Conservation (phyloP, 1,284 basidiomycete genomes). For the Ustilago lituana region DNA sequence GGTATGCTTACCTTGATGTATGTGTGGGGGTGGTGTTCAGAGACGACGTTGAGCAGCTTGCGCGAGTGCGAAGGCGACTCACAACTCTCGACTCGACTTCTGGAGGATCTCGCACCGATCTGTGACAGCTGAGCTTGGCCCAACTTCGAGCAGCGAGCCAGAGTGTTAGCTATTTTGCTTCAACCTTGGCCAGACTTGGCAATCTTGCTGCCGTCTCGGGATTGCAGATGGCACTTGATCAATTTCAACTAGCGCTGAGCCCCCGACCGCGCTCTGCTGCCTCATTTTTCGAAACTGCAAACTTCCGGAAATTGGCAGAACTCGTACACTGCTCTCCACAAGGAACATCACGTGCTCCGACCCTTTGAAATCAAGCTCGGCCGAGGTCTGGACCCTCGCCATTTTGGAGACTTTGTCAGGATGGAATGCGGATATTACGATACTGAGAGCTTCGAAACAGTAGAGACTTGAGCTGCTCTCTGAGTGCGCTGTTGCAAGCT, state of each 20-base stretch:
- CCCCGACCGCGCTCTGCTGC: slow-evolving; percentile 15
- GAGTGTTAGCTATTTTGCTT: slow-evolving; percentile 9
- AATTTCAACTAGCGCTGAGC: too few species aligned
- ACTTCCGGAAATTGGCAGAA: background rate
- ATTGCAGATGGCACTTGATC: too few species aligned
- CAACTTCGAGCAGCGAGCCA: background rate
- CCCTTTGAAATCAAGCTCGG: background rate
- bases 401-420: too few species aligned
- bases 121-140: background rate
- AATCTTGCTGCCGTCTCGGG: too few species aligned
- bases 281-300: slow-evolving; percentile 2
- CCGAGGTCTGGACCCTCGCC: slow-evolving; percentile 1
- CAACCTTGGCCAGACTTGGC: too few species aligned
- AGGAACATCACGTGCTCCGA: slow-evolving; percentile 7
- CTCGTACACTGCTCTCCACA: slow-evolving; percentile 9
- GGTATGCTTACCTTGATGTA: slow-evolving; percentile 47
- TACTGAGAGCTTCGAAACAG: too few species aligned
- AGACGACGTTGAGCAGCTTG: slow-evolving; percentile 28
- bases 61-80: slow-evolving; percentile 19
- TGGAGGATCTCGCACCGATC: background rate
- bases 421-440: too few species aligned
- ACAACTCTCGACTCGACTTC: background rate
- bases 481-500: too few species aligned
- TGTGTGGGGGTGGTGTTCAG: slow-evolving; percentile 43
- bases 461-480: too few species aligned